Evolutionary conservation across 352 stramenopile genomes (phyloP), one percentile per base, ranked within the genome.

Genomic region (Globisporangium spiculum): DNA sequence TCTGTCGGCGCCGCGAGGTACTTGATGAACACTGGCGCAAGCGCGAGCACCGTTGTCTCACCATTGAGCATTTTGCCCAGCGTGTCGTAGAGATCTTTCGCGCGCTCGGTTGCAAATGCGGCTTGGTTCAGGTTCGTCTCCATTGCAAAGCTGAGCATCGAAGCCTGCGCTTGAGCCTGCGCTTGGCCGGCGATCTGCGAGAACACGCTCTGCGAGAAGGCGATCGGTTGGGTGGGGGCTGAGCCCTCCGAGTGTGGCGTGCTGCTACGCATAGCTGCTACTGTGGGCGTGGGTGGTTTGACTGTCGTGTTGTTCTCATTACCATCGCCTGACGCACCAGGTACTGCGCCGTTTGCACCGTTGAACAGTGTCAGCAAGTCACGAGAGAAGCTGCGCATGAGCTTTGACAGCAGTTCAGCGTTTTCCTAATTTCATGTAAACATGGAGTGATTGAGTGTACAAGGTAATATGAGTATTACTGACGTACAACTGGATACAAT

Each of bases 151-250:
- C 65, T 81, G 10, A 75, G 55, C n/a, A 85, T 53, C 16, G 76
- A 85, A 8, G 79, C 71, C 30, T 78, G 75, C 0, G 69, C 74
- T 63, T 83, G 75, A 14, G 68, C 71, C n/a, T 68, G 72, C 10
- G 77, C 67, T n/a, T 74, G 80, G 3, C 62, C 77, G 2, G 72
- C 70, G 22, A 86, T 56, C 62, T 89, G 81, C 2, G 81, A 88
- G 65, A 89, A 87, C 9, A 89, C 80, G 65, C 78, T 89, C 38
- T 88, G 81, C 0, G 81, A 88, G 50, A 85, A 79, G 12, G n/a
- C 62, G 7, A 74, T 67, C 38, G 65, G 68, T 62, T 66, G 58
- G 7, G 66, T 71, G 20, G 58, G 1, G 16, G 36, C 34, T 4
- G 46, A 66, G 2, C 59, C 48, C 1, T 38, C 54, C 4, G 44